phyloP scores from a whole-genome alignment of 495 filamentous ascomycete species.

The Geoglossum glabrum region DNA sequence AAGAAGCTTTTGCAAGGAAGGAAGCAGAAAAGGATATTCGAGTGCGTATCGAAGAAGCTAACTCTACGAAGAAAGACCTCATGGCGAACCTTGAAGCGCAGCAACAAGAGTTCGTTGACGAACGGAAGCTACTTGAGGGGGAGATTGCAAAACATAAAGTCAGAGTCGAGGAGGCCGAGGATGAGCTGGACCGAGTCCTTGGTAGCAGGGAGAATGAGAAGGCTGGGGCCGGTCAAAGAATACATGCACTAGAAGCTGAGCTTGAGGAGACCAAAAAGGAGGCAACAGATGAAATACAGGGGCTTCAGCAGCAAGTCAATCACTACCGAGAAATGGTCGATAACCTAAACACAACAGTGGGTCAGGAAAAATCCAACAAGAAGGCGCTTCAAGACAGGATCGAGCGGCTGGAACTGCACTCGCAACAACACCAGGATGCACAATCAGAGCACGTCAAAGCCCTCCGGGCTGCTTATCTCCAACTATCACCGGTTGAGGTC shows the following conservation, averaged over 20 bases:
- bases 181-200: conserved; percentile 70
- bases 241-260: conserved; percentile 48
- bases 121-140: conserved; percentile 57
- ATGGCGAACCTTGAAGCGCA: conserved; percentile 86
- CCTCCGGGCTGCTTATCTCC: conserved; percentile 40
- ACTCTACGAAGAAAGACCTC: conserved; percentile 84
- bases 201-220: conserved; percentile 66
- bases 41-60: conserved; percentile 54
- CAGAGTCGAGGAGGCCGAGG: conserved; percentile 69
- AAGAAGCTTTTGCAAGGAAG: conserved; percentile 33
- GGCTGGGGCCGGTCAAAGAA: conserved; percentile 41
- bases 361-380: conserved; percentile 27
- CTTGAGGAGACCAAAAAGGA: conserved; percentile 38
- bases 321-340: conserved; percentile 33
- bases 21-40: conserved; percentile 46
- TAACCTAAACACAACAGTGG: conserved; percentile 31
- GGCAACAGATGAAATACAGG: conserved; percentile 34
- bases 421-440: conserved; percentile 25
- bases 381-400: conserved; percentile 12
- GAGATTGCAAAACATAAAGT: conserved; percentile 57
- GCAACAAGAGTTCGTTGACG: conserved; percentile 68
- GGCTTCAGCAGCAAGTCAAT: conserved; percentile 32
- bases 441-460: conserved; percentile 32
- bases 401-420: conserved; percentile 21
- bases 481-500: conserved; percentile 33